A percentile compares a stretch with the other conserved stretches of the same genome.
Evolutionary conservation across 2,329 filamentous ascomycete species (phyloP).

Genomic region (Daldinia sp.): DNA sequence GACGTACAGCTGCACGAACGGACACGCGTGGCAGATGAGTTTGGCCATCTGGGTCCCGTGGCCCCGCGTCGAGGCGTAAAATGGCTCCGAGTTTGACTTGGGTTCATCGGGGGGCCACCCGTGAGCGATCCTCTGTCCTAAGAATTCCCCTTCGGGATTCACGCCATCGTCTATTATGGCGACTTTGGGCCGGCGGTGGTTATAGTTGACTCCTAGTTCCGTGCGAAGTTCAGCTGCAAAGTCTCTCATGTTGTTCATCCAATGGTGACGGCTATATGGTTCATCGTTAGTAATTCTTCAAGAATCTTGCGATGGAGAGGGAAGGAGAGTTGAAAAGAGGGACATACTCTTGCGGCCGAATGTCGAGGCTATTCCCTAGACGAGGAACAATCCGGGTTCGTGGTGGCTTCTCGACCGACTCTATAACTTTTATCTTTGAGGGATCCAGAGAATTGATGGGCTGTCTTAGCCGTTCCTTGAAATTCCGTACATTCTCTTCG

Average conservation of each 20-base stretch:
- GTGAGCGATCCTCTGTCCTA: slow-evolving; percentile 19
- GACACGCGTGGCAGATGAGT: slow-evolving; percentile 29
- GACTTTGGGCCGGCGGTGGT: slow-evolving; percentile 25
- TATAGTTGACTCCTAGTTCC: slow-evolving; percentile 22
- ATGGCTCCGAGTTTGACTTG: slow-evolving; percentile 23
- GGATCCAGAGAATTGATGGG: slow-evolving; percentile 5
- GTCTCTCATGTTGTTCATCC: slow-evolving; percentile 33
- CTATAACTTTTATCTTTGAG: slow-evolving; percentile 24
- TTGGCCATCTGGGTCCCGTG: slow-evolving; percentile 30
- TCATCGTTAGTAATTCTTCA: not conserved
- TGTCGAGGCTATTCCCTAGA: slow-evolving; percentile 22
- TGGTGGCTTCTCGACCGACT: slow-evolving; percentile 24
- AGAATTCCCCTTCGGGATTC: slow-evolving; percentile 22
- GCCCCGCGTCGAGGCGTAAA: slow-evolving; percentile 24
- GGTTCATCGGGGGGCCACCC: slow-evolving; percentile 29
- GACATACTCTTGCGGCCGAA: slow-evolving; percentile 29
- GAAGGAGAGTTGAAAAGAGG: no score
- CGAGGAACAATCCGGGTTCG: slow-evolving; percentile 16
- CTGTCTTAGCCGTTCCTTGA: slow-evolving; percentile 21
- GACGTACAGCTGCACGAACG: slow-evolving; percentile 27
- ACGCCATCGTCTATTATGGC: slow-evolving; percentile 31
- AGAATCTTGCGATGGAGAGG: no score
- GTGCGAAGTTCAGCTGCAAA: slow-evolving; percentile 28
- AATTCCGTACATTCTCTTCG: slow-evolving; percentile 21
- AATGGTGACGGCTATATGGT: slow-evolving; percentile 19